Evolutionary conservation across 441 rosid species (phyloP).

Genomic region (Aleurites moluccanus): DNA sequence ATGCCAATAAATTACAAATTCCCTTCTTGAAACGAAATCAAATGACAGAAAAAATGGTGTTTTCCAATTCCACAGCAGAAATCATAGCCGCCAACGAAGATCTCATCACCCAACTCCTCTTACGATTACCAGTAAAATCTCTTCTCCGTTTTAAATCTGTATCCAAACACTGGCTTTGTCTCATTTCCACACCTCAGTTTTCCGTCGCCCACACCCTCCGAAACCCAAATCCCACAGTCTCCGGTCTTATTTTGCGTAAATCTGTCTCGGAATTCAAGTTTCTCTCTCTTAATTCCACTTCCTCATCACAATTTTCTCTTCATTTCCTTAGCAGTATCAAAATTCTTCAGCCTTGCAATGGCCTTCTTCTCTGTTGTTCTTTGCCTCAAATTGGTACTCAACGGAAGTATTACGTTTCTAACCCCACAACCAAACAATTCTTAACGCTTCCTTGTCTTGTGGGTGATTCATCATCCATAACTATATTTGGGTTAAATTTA

Average conservation of each 20-base stretch:
- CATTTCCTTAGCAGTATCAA: constrained; percentile 15
- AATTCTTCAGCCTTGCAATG: constrained; percentile 47
- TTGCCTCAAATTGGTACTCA: not conserved
- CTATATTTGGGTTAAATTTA: constrained; percentile 15
- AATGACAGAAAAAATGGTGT: not conserved
- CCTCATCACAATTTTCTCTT: not conserved
- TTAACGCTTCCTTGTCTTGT: constrained; percentile 14
- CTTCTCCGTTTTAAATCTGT: constrained; percentile 45
- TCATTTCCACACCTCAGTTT: constrained; percentile 46
- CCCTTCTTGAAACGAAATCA: not conserved
- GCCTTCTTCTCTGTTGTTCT: constrained; percentile 41
- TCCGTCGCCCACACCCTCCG: constrained; percentile 8
- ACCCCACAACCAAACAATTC: constrained; percentile 44
- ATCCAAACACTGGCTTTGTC: constrained; percentile 51
- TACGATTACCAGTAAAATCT: constrained; percentile 36
- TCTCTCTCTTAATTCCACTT: not conserved
- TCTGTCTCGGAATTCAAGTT: constrained; percentile 17
- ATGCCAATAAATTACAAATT: not conserved
- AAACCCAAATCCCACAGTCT: constrained; percentile 20
- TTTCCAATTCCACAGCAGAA: not conserved
- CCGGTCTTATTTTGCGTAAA: constrained; percentile 28
- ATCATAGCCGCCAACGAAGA: constrained; percentile 33
- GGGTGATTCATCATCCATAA: not conserved
- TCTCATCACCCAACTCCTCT: constrained; percentile 38
- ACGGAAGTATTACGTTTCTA: constrained; percentile 35